These are phyloP conservation scores for Plasmodium chabaudi DNA, from an alignment of 169 alveolate genomes.

Conservation along the genomic window DNA sequence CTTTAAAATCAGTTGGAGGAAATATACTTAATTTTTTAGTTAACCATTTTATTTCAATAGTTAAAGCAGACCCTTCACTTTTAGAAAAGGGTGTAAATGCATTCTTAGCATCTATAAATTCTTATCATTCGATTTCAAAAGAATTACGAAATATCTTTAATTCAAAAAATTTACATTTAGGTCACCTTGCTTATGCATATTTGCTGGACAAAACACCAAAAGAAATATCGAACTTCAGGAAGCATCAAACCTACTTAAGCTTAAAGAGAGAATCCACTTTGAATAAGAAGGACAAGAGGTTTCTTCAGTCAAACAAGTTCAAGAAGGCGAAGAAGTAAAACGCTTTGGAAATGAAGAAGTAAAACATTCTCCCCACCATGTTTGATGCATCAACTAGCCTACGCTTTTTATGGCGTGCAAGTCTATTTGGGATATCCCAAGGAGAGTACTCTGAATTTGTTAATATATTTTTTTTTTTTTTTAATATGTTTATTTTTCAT, in stretches of 20 bases:
- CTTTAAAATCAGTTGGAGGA: constrained; percentile 39
- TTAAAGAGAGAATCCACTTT: constrained; percentile 9
- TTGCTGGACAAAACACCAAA: constrained; percentile 25
- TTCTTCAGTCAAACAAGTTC: background rate
- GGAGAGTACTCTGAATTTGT: too few species aligned
- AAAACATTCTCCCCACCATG: background rate
- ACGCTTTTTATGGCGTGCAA: too few species aligned
- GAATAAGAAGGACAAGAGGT: constrained; percentile 23
- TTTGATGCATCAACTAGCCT: too few species aligned
- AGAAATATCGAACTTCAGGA: constrained; percentile 18
- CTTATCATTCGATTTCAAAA: constrained; percentile 38
- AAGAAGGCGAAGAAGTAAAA: background rate
- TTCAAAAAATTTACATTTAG: constrained; percentile 38
- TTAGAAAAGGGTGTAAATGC: constrained; percentile 46
- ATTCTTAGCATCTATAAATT: constrained; percentile 15
- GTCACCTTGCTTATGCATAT: constrained; percentile 50
- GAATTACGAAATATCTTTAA: constrained; percentile 9
- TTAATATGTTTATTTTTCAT: too few species aligned
- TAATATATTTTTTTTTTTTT: too few species aligned
- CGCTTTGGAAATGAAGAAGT: background rate
- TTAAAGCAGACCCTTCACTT: constrained; percentile 20
- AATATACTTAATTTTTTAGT: constrained; percentile 28
- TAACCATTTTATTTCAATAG: constrained; percentile 30
- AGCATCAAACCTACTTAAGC: constrained; percentile 12
- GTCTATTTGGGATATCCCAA: too few species aligned